phyloP scores from a whole-genome alignment of 768 basidiomycete genomes.

The Hypholoma sublateritium region DNA sequence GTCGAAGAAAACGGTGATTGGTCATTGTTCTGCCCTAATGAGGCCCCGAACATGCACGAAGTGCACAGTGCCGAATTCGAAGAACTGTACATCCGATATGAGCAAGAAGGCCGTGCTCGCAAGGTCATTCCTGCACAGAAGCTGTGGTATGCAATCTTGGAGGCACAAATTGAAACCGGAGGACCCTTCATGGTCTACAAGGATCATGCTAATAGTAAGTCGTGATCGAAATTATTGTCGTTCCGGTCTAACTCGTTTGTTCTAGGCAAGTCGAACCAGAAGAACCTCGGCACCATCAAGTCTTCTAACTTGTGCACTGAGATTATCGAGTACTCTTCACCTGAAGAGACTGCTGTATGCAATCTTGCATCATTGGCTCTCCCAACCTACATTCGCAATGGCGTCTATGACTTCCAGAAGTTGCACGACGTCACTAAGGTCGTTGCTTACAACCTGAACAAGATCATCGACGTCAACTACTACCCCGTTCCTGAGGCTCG shows the following conservation, averaged over 20 bases:
- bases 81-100: conserved; percentile 81
- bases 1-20: conserved; percentile 88
- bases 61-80: conserved; percentile 92
- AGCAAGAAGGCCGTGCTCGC: conserved; percentile 83
- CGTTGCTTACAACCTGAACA: conserved; percentile 90
- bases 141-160: conserved; percentile 96
- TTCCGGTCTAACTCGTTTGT: not conserved
- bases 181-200: conserved; percentile 99
- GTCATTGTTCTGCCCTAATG: conserved; percentile 98
- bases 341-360: conserved; percentile 97
- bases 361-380: conserved; percentile 97
- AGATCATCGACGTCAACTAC: conserved; percentile 93
- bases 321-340: conserved; percentile 97
- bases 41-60: conserved; percentile 88
- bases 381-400: conserved; percentile 84
- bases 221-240: not conserved
- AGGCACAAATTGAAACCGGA: conserved; percentile 97
- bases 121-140: conserved; percentile 92
- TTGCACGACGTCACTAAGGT: conserved; percentile 94
- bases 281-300: conserved; percentile 98
- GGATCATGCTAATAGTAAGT: conserved; percentile 87
- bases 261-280: conserved; percentile 94
- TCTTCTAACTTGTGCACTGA: conserved; percentile 99
- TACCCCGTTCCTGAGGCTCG: conserved; percentile 93
- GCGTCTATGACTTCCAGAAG: conserved; percentile 90